Base-by-base conservation (phyloP, 2,329 filamentous ascomycete genomes). In the Colletotrichum tabaci region DNA sequence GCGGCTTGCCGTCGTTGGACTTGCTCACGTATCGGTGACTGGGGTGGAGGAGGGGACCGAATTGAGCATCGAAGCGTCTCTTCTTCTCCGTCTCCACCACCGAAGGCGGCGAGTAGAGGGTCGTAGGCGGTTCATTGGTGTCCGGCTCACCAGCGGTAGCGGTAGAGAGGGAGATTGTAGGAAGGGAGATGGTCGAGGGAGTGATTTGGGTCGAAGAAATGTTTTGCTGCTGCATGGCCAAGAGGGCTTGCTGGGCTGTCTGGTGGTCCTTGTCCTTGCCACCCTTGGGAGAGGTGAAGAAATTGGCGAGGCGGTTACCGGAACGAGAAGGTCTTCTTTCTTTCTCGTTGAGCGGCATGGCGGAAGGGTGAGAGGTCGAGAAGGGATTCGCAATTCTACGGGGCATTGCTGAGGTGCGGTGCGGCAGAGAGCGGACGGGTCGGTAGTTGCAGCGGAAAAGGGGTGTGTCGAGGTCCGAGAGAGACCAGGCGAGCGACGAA, bases 141-240 rank as follows among this genome's bases (percentile, higher is more conserved):
- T 91, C 89, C 66, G 82, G 83, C 87, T 96, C 88, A 77, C 94
- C 93, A 74, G 90, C 92, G 40, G 91, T 93, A 61, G 94, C 94
- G 52, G 94, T 95, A 15, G 96, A 98, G 68, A 98, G 88, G 52
- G 94, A 98, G 79, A 98, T 98, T 65, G 93, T 96, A 49, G 96
- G 96, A 77, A 98, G 86, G 58, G 94, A 93, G 74, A 95, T 85
- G 70, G 93, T 92, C 52, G 94, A 88, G 69, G 90, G 89, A 74
- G 90, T 91, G 78, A 94, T 92, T 73, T 90, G 88, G 69, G 89
- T 87, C 50, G 91, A 88, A 62, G 89, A 86, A 62, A 84, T 79
- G 72, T 83, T 83, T 77, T 86, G 88, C 75, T 93, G 90, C 80
- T 93, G 90, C 78, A 91, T 90, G 72, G 89, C 87, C 78, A 92